phyloP scores from a whole-genome alignment of 2,329 filamentous ascomycete species.

The Pezicula neosporulosa region DNA sequence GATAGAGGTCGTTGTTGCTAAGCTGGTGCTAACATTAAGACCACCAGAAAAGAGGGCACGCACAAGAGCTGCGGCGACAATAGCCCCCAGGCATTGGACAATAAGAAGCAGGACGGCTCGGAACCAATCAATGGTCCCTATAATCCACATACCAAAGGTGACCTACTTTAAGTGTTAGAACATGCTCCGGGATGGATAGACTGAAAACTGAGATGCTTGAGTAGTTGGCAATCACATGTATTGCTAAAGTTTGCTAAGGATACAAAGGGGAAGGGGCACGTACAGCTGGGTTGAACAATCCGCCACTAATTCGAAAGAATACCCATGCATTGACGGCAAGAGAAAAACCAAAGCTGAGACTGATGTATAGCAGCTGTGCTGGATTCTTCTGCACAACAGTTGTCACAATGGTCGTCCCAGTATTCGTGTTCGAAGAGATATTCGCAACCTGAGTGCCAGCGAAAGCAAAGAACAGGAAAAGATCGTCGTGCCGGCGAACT shows the following conservation, averaged over 20 bases:
- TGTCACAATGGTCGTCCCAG: slow-evolving; percentile 19
- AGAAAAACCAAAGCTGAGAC: slow-evolving; percentile 21
- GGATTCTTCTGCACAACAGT: slow-evolving; percentile 23
- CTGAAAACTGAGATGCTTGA: not conserved
- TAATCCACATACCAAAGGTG: slow-evolving; percentile 33
- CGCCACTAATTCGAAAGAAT: slow-evolving; percentile 48
- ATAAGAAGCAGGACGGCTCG: slow-evolving; percentile 28
- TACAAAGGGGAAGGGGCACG: slow-evolving; percentile 4
- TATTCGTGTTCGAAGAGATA: slow-evolving; percentile 24
- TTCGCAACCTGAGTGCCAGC: slow-evolving; percentile 8
- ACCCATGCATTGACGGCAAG: slow-evolving; percentile 49
- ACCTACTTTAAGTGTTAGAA: slow-evolving; percentile 17
- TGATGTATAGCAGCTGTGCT: slow-evolving; percentile 35
- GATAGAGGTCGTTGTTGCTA: slow-evolving; percentile 35
- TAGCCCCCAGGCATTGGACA: slow-evolving; percentile 30
- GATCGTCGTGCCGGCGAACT: slow-evolving; percentile 49
- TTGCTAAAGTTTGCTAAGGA: no score
- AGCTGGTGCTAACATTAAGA: slow-evolving; percentile 38
- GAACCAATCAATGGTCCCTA: slow-evolving; percentile 30
- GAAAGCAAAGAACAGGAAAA: slow-evolving; percentile 27
- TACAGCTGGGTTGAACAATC: slow-evolving; percentile 47
- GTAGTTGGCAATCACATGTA: not conserved
- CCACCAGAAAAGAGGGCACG: slow-evolving; percentile 38
- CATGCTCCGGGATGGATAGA: not conserved
- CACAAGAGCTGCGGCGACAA: slow-evolving; percentile 38